Evolutionary conservation across 495 filamentous ascomycete species (phyloP).

Genomic region (Hyaloscypha finlandica): DNA sequence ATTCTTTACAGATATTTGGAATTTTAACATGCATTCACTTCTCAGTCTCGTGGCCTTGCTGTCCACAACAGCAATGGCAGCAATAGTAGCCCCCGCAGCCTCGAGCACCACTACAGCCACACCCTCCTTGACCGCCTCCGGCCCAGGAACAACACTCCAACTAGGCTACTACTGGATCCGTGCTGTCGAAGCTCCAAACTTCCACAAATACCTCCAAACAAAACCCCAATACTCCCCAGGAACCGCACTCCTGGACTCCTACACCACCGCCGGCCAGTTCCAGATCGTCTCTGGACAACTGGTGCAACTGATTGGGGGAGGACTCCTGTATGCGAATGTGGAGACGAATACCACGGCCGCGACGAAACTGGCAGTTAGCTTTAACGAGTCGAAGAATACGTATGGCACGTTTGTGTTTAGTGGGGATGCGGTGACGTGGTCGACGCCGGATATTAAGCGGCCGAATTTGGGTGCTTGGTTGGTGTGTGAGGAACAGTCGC

Average conservation of each 20-base stretch:
- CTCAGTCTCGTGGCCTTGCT: neutral
- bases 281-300: conserved; percentile 57
- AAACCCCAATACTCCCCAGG: conserved; percentile 48
- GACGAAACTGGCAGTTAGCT: conserved; percentile 39
- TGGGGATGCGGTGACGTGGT: conserved; percentile 60
- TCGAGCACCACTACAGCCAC: conserved; percentile 10
- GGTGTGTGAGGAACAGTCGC: conserved; percentile 51
- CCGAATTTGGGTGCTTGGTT: conserved; percentile 61
- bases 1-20: conserved; percentile 9
- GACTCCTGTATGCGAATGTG: conserved; percentile 43
- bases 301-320: conserved; percentile 44
- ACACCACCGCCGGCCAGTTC: conserved; percentile 62
- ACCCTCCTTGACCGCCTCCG: conserved; percentile 28
- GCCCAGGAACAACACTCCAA: conserved; percentile 47
- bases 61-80: no score
- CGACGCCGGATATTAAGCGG: conserved; percentile 44
- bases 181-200: conserved; percentile 59
- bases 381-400: conserved; percentile 51
- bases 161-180: conserved; percentile 62
- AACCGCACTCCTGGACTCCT: conserved; percentile 51
- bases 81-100: neutral
- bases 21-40: conserved; percentile 14
- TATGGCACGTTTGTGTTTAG: conserved; percentile 60
- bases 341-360: conserved; percentile 31
- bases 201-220: conserved; percentile 65